Conservation (phyloP, 345 rosid species). For the Bruguiera sexangula region DNA sequence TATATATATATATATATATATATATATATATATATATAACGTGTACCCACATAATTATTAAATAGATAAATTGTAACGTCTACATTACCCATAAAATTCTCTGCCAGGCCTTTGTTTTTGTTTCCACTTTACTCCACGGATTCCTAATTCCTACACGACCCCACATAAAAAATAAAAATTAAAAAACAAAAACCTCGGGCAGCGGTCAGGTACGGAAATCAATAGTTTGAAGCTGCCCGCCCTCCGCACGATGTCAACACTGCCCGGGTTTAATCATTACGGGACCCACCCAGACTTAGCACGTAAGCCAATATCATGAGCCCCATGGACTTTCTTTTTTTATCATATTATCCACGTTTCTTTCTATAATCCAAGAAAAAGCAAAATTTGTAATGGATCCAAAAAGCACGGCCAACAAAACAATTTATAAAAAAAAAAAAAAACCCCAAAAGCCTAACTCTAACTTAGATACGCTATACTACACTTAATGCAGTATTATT, state of each 20-base stretch:
- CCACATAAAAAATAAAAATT: not conserved
- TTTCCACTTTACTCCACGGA: slow-evolving; percentile 15
- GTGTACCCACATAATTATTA: too few relatives aligned
- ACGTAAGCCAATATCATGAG: slow-evolving; percentile 62
- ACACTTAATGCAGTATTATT: too few relatives aligned
- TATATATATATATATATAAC: not conserved
- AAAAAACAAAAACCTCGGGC: slow-evolving; percentile 19
- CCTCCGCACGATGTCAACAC: slow-evolving; percentile 28
- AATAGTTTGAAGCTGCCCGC: slow-evolving; percentile 36
- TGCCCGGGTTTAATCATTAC: slow-evolving; percentile 51
- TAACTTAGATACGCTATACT: too few relatives aligned
- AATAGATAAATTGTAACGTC: slow-evolving; percentile 15
- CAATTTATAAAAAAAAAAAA: not conserved
- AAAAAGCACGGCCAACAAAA: slow-evolving; percentile 26
- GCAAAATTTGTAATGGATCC: slow-evolving; percentile 29
- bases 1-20: not conserved
- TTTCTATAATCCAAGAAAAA: not conserved
- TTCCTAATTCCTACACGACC: not conserved
- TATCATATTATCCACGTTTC: not conserved
- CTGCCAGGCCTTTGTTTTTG: not conserved
- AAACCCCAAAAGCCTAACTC: too few relatives aligned
- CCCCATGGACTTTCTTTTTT: slow-evolving; percentile 26
- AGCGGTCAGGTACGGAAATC: slow-evolving; percentile 36
- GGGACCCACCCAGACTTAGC: slow-evolving; percentile 55
- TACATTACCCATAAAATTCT: slow-evolving; percentile 35